phyloP scores from a whole-genome alignment of 2,329 filamentous ascomycete species.

The Colletotrichum brevisporum region DNA sequence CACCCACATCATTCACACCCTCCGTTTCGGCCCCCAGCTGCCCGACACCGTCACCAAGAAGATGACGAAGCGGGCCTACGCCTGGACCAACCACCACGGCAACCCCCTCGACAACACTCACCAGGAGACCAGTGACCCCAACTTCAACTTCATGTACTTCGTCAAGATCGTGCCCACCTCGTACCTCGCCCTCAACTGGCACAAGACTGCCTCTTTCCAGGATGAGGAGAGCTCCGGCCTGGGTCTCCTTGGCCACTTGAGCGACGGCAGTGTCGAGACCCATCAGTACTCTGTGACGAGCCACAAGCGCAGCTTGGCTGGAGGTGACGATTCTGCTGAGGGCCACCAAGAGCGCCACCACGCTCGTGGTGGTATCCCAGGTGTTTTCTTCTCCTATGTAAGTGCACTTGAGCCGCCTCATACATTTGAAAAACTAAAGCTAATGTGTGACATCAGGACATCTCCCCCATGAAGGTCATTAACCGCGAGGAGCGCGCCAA shows the following conservation, averaged over 20 bases:
- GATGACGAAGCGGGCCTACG: constrained; percentile 64
- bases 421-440: constrained; percentile 23
- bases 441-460: constrained; percentile 74
- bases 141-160: constrained; percentile 99
- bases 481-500: constrained; percentile 94
- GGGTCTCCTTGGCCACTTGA: constrained; percentile 76
- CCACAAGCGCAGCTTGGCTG: constrained; percentile 89
- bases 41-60: constrained; percentile 78
- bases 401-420: constrained; percentile 54
- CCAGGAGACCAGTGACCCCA: constrained; percentile 84
- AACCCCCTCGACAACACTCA: constrained; percentile 89
- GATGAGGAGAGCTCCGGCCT: constrained; percentile 71
- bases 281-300: constrained; percentile 99
- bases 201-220: constrained; percentile 66
- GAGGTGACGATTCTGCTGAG: constrained; percentile 87
- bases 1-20: constrained; percentile 87
- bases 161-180: constrained; percentile 98
- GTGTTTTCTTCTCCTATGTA: constrained; percentile 98
- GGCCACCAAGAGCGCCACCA: constrained; percentile 95
- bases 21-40: constrained; percentile 94
- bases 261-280: constrained; percentile 90
- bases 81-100: constrained; percentile 90
- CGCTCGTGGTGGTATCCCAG: constrained; percentile 91
- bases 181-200: constrained; percentile 93
- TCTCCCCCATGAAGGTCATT: constrained; percentile 99